Evolutionary conservation across 441 rosid species (phyloP), one percentile per base, ranked within the genome.

Genomic region (Eutrema salsugineum): DNA sequence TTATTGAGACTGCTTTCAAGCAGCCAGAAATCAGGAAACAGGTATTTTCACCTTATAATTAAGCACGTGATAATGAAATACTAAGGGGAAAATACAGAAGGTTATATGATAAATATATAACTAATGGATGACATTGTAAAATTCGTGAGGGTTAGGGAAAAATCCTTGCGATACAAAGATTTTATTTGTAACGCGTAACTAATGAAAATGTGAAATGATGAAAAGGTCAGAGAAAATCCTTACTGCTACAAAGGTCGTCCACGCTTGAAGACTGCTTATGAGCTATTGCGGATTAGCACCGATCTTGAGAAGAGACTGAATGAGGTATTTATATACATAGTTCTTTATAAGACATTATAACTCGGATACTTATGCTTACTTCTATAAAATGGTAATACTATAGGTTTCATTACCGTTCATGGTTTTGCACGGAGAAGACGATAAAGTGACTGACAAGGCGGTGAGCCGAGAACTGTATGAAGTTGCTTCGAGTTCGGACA

Each of bases 201-300:
- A 33, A 16, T 33, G 16, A 7, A 1, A 19, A 33, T 11, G 22
- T 36, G 44, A 51, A 38, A 74, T 51, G 28, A 61, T 12, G n/a
- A 17, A 17, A 80, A 94, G 96, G 46, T 94, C 27, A 85, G 93
- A 70, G 79, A 49, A 27, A 94, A 91, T 11, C 78, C 71, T 24
- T 83, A 83, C 15, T 94, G 97, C 82, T 91, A 94, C 81, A 86
- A 94, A 78, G 97, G 97, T 3, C 75, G 88, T 10, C 87, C 87
- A 11, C 86, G 91, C 22, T 44, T 94, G 81, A 90, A 83, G 82
- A 90, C 99, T 11, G 92, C 84, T 22, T 36, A 71, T 64, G 96
- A 91, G 61, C 85, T 85, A 14, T 17, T 83, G 4, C 84, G 85
- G 61, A 44, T 80, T 15, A 85, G 90, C 46, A 24, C 56, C 48